These are phyloP conservation scores for Neonectria ditissima DNA, from an alignment of 2,329 filamentous ascomycete species.

Conservation along the genomic window DNA sequence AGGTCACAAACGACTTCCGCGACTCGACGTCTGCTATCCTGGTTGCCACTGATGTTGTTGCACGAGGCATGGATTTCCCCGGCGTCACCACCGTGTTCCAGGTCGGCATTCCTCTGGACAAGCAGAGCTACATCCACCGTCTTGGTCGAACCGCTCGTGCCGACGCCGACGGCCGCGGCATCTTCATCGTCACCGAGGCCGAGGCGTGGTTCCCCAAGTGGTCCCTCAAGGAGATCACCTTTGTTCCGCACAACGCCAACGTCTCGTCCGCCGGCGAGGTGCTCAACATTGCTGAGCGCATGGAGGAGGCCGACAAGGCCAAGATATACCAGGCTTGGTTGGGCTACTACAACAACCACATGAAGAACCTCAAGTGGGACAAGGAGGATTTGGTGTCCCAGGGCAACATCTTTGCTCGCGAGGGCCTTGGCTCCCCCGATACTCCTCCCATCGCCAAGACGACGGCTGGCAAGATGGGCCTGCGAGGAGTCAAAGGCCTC, in stretches of 20 bases:
- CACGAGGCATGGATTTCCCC: conserved; percentile 79
- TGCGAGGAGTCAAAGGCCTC: conserved; percentile 64
- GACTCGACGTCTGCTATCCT: conserved; percentile 63
- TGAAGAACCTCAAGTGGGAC: conserved; percentile 58
- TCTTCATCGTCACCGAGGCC: conserved; percentile 65
- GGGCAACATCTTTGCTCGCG: conserved; percentile 62
- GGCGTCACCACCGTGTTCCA: conserved; percentile 76
- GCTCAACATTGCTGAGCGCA: conserved; percentile 50
- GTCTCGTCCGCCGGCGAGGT: conserved; percentile 57
- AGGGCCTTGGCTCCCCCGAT: conserved; percentile 60
- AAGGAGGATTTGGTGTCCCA: conserved; percentile 60
- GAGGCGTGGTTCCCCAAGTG: conserved; percentile 65
- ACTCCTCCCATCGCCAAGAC: conserved; percentile 61
- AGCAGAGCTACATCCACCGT: conserved; percentile 75
- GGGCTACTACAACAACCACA: conserved; percentile 65
- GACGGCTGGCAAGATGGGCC: conserved; percentile 68
- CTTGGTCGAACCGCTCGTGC: conserved; percentile 75
- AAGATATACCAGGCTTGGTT: conserved; percentile 69
- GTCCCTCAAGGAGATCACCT: conserved; percentile 65
- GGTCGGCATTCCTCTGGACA: conserved; percentile 68
- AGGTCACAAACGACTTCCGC: conserved; percentile 74
- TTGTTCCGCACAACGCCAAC: conserved; percentile 60
- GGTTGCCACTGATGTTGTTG: conserved; percentile 77
- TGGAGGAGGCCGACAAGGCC: conserved; percentile 59
- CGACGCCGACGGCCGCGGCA: conserved; percentile 72